These are phyloP conservation scores for Colletotrichum sp. DNA, from an alignment of 2,329 filamentous ascomycete species.

Conservation along the genomic window DNA sequence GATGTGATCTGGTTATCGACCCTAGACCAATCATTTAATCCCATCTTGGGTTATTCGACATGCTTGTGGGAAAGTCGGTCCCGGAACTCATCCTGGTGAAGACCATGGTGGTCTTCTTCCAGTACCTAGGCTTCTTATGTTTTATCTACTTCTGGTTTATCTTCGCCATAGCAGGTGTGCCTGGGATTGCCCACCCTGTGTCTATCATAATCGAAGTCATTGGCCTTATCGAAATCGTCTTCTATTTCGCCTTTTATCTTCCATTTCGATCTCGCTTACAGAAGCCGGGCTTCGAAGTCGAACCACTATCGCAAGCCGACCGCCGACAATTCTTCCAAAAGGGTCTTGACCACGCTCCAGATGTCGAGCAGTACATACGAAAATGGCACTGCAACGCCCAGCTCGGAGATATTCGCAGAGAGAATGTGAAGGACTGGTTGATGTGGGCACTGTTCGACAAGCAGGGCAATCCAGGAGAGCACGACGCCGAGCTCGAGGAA, in stretches of 20 bases:
- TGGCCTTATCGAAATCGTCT: conserved; percentile 42
- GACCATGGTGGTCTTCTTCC: conserved; percentile 9
- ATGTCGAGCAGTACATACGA: conserved; percentile 60
- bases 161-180: conserved; percentile 21
- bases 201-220: conserved; percentile 25
- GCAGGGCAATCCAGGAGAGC: conserved; percentile 40
- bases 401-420: conserved; percentile 59
- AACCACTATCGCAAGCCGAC: conserved; percentile 45
- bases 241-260: conserved; percentile 44
- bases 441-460: conserved; percentile 70
- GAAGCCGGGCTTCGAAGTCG: conserved; percentile 41
- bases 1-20: neutral
- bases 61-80: conserved; percentile 16
- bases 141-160: conserved; percentile 24
- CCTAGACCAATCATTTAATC: neutral
- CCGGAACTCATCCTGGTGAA: conserved; percentile 17
- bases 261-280: conserved; percentile 45
- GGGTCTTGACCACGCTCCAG: conserved; percentile 58
- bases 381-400: conserved; percentile 71
- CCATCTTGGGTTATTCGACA: neutral
- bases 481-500: conserved; percentile 45
- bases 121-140: conserved; percentile 19
- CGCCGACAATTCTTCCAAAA: conserved; percentile 60
- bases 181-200: conserved; percentile 25
- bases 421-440: conserved; percentile 71